A percentile compares a stretch with the other conserved stretches of the same genome.
Evolutionary conservation across 179 eudicot genomes (phyloP).

Genomic region (Corrigiola litoralis): DNA sequence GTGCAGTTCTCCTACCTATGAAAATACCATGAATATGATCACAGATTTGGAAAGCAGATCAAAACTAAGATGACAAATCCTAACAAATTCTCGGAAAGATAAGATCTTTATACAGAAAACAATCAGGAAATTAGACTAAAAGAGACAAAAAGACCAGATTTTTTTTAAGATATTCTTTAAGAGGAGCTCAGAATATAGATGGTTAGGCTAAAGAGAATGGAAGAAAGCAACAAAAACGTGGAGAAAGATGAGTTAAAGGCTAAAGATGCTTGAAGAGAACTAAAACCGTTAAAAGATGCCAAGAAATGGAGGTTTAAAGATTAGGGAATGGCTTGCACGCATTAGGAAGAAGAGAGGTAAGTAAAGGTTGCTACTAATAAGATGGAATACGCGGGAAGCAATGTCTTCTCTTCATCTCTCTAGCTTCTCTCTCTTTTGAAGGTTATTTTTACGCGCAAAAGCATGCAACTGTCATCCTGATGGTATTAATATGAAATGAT

Average conservation of each 20-base stretch:
- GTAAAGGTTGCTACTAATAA: constrained; percentile 11
- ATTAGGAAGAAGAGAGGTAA: constrained; percentile 30
- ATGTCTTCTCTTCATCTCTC: constrained; percentile 12
- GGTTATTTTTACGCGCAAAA: neutral
- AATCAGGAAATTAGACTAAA: neutral
- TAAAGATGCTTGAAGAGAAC: constrained; percentile 47
- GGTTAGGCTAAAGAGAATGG: neutral
- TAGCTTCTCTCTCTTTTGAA: constrained; percentile 1
- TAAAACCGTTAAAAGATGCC: constrained; percentile 38
- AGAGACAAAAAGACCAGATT: constrained; percentile 2
- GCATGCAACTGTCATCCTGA: neutral
- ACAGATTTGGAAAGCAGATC: neutral
- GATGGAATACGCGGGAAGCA: constrained; percentile 64
- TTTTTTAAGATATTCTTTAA: neutral
- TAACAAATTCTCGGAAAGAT: constrained; percentile 12
- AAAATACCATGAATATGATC: constrained; percentile 14
- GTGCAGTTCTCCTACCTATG: neutral
- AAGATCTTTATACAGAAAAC: constrained; percentile 12
- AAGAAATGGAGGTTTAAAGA: constrained; percentile 14
- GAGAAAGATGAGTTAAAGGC: constrained; percentile 3
- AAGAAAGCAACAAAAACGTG: constrained; percentile 16
- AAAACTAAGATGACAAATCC: constrained; percentile 14
- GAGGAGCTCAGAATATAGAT: neutral
- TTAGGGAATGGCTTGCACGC: constrained; percentile 86
- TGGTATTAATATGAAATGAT: too few species aligned